Base-by-base conservation (phyloP, 495 filamentous ascomycete genomes). In the Penicillium simplicissimum region DNA sequence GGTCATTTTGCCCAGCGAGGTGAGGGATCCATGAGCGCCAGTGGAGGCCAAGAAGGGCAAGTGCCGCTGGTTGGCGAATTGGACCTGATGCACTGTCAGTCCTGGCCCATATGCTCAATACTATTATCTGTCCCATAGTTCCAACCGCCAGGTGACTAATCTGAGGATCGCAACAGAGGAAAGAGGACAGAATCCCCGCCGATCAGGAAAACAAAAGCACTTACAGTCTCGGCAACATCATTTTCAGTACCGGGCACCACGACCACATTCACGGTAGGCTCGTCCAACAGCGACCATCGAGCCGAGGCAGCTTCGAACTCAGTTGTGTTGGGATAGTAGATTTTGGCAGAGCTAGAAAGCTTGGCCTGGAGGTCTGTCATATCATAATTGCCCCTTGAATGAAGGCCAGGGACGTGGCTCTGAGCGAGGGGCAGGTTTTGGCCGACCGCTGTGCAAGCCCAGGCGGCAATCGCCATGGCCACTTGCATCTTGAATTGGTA, bases 1-100 rank as follows among this genome's bases (percentile, higher is more conserved):
- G 17, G 71, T 38, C 72, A 85, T 75, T 11, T 70, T 69, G 1
- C 72, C 74, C 15, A 86, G 67, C 0, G 75, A 75, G 33, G 67
- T 74, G 9, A 75, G 65, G 23, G 69, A 67, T 11, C 81, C 83
- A 59, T 86, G 84, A 13, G 64, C 72, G 13, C 79, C 75, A 65
- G 76, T 81, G 59, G 71, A 75, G 3, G 81, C 74, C 15, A 87
- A 72, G 60, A 87, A 83, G 1, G 82, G 81, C 1, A 87, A 25
- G 21, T 70, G 49, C 51, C 78, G 63, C 52, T 62, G 52, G 61
- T 82, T 79, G 21, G 82, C 80, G 49, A 69, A 81, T 61, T 73
- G 68, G 31, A 84, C 76, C 74, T 84, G 2, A 59, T 11, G 8
- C 17, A 10, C 9, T 23, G 17, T 10, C 8, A 48, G 21, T 40